Evolutionary conservation across 176 grass and related monocot species (phyloP).

Genomic region (Oryza longistaminata): DNA sequence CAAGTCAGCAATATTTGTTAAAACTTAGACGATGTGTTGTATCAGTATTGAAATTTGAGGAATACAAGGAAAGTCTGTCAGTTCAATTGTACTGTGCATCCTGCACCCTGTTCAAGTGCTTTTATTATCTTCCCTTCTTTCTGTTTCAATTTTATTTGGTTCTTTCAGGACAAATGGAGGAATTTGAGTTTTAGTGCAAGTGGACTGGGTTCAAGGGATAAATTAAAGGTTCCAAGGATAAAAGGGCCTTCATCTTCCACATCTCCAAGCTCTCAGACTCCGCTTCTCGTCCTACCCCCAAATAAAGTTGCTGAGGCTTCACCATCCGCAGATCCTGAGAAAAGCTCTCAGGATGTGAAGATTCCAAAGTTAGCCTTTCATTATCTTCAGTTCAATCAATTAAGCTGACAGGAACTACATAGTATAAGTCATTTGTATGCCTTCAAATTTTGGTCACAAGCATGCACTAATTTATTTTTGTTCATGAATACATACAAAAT

Average conservation of each 20-base stretch:
- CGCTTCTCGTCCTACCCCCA: constrained; percentile 28
- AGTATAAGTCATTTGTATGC: neutral
- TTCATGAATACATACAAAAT: neutral
- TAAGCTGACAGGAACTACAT: neutral
- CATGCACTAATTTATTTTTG: constrained; percentile 21
- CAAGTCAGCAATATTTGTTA: constrained; percentile 20
- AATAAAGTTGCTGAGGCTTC: constrained; percentile 40
- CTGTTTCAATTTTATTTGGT: constrained; percentile 20
- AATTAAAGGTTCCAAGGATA: constrained; percentile 57
- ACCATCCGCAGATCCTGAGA: constrained; percentile 41
- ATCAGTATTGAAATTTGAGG: constrained; percentile 20
- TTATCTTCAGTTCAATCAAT: constrained; percentile 40
- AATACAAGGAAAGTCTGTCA: constrained; percentile 4
- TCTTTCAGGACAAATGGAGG: constrained; percentile 96
- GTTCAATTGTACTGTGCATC: constrained; percentile 5
- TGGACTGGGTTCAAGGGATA: constrained; percentile 88
- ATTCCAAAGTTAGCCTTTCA: constrained; percentile 52
- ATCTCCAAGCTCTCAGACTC: constrained; percentile 28
- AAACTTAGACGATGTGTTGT: constrained; percentile 6
- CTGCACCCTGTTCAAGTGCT: neutral
- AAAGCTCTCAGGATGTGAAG: constrained; percentile 55
- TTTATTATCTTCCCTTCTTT: neutral
- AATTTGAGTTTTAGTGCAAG: constrained; percentile 93
- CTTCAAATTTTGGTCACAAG: constrained; percentile 20
- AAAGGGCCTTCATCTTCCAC: constrained; percentile 41